A percentile compares a stretch with the other conserved stretches of the same genome.
Conservation (phyloP, 169 alveolate genomes). For the Theileria annulata region DNA sequence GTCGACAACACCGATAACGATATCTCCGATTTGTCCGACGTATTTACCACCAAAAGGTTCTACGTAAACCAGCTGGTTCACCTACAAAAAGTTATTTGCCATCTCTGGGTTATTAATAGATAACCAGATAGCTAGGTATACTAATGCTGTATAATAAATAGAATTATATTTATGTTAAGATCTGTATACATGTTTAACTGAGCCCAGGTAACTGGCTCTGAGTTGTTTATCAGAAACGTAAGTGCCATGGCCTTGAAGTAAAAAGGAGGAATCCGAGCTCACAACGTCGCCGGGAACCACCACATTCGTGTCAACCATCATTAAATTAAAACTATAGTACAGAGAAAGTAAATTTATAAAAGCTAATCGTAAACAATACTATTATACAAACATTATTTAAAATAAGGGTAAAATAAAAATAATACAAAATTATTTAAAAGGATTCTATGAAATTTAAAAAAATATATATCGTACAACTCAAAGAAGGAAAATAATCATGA, state of each 20-base stretch:
- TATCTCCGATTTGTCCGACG: constrained; percentile 82
- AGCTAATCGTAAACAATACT: not conserved
- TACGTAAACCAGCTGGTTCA: constrained; percentile 82
- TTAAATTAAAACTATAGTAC: not conserved
- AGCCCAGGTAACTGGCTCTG: constrained; percentile 46
- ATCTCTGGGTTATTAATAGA: not conserved
- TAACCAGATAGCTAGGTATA: not conserved
- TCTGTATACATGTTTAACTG: constrained; percentile 33
- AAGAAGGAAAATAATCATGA: not conserved
- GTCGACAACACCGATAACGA: constrained; percentile 82
- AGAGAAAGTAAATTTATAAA: not conserved
- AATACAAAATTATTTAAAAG: not conserved
- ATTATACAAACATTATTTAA: not conserved
- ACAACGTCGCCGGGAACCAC: constrained; percentile 65
- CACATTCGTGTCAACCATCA: constrained; percentile 22
- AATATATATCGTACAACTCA: not conserved
- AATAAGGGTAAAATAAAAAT: not conserved
- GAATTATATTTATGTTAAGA: too few species aligned
- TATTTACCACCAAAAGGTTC: constrained; percentile 82
- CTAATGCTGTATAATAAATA: not conserved
- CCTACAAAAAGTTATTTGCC: constrained; percentile 20
- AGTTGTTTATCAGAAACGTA: constrained; percentile 33
- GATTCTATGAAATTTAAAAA: not conserved
- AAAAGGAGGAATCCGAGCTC: constrained; percentile 28
- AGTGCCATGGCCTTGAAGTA: constrained; percentile 64